A percentile compares a stretch with the other conserved stretches of the same genome.
Conservation (phyloP, 163 green algal genomes). For the Scenedesmus sp. region DNA sequence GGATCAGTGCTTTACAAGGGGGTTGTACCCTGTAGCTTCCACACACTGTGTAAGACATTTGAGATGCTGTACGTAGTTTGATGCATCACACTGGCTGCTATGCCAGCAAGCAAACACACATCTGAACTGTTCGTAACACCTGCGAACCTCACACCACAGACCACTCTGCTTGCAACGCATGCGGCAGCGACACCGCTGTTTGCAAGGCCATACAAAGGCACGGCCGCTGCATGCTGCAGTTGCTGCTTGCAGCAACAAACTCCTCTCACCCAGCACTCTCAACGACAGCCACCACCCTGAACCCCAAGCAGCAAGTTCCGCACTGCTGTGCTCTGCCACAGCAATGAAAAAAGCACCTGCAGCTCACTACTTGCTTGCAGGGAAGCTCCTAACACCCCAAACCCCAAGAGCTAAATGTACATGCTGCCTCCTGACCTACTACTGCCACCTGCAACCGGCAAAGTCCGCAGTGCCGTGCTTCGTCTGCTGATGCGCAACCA, state of each 20-base stretch:
- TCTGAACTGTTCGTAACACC: neutral
- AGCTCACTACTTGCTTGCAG: neutral
- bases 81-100: neutral
- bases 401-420: neutral
- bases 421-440: neutral
- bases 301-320: neutral
- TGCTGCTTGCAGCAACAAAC: neutral
- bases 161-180: neutral
- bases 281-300: neutral
- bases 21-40: too few species aligned
- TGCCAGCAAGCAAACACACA: neutral
- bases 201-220: neutral
- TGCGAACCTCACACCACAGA: neutral
- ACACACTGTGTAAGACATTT: too few species aligned
- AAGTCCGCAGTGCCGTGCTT: too few species aligned
- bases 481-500: too few species aligned
- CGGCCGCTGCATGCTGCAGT: neutral
- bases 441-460: too few species aligned
- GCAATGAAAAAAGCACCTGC: neutral
- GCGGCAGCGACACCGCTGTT: too few species aligned
- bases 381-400: neutral
- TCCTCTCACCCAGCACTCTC: neutral
- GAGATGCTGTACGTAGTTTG: neutral
- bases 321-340: neutral
- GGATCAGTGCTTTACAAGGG: too few species aligned